phyloP scores from a whole-genome alignment of 305 asterid species.

The Lippia alba region DNA sequence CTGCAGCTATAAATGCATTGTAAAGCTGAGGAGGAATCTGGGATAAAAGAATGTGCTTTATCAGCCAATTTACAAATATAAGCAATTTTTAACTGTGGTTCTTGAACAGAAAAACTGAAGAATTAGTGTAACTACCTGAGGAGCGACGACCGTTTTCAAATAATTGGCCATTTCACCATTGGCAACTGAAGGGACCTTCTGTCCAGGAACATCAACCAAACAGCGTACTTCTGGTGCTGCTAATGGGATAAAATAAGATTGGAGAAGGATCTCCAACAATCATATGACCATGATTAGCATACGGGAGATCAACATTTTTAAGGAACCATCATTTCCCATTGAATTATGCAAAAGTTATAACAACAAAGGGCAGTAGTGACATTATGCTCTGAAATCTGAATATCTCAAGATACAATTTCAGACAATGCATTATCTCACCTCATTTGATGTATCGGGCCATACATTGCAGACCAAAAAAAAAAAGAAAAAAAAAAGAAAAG shows the following conservation, averaged over 20 bases:
- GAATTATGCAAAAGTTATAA: too few relatives aligned
- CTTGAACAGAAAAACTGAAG: background rate
- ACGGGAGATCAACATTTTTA: conserved; percentile 70
- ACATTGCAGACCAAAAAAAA: conserved; percentile 1
- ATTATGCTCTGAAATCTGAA: background rate
- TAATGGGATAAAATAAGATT: conserved; percentile 67
- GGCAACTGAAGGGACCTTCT: conserved; percentile 77
- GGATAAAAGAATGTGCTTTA: background rate
- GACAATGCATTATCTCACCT: conserved; percentile 22
- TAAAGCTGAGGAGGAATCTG: conserved; percentile 72
- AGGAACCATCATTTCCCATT: too few relatives aligned
- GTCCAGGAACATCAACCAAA: conserved; percentile 74
- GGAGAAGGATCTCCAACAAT: conserved; percentile 78
- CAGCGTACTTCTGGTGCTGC: conserved; percentile 82
- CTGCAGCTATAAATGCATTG: conserved; percentile 58
- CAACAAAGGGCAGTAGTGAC: background rate
- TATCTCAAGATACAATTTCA: conserved; percentile 23
- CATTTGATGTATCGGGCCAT: conserved; percentile 7
- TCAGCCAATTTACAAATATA: conserved; percentile 15
- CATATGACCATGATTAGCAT: conserved; percentile 70
- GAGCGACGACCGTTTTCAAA: conserved; percentile 70
- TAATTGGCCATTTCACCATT: conserved; percentile 75
- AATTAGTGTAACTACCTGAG: conserved; percentile 51
- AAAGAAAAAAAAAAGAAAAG: background rate
- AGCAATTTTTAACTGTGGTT: background rate